Conservation (phyloP, 2,329 filamentous ascomycete genomes). For the Penicillium polonicum region DNA sequence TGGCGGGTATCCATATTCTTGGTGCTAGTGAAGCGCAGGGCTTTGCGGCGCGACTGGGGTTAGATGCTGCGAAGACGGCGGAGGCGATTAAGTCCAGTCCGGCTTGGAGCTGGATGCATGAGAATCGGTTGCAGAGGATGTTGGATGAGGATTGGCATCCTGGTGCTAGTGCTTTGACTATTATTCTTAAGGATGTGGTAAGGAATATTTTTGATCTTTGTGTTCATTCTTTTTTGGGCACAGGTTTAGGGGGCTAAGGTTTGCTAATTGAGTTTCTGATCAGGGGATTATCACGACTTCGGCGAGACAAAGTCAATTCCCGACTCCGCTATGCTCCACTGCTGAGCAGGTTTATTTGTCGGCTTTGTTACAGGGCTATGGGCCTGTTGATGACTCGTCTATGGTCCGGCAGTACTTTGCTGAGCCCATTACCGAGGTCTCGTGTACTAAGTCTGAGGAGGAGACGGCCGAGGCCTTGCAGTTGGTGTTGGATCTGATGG, state of each 20-base stretch:
- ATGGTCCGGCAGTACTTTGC: constrained; percentile 55
- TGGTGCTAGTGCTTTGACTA: constrained; percentile 58
- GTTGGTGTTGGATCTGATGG: constrained; percentile 46
- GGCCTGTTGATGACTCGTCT: constrained; percentile 55
- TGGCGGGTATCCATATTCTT: constrained; percentile 64
- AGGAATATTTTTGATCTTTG: constrained; percentile 9
- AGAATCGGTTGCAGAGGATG: constrained; percentile 58
- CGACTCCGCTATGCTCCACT: constrained; percentile 59
- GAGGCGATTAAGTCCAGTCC: constrained; percentile 49
- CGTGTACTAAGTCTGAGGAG: constrained; percentile 31
- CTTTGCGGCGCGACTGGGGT: constrained; percentile 56
- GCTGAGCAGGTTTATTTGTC: constrained; percentile 66
- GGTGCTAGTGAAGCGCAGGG: constrained; percentile 61
- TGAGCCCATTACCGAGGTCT: constrained; percentile 43
- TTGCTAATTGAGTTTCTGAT: neutral
- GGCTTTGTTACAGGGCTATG: constrained; percentile 58
- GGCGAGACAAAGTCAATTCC: constrained; percentile 58
- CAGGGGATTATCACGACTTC: constrained; percentile 66
- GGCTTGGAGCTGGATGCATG: constrained; percentile 62
- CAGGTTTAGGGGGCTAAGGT: neutral
- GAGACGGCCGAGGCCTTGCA: constrained; percentile 38
- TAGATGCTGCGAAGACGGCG: constrained; percentile 49
- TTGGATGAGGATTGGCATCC: constrained; percentile 54
- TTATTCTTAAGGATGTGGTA: constrained; percentile 59
- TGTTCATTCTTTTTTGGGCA: neutral